Evolutionary conservation across 768 basidiomycete genomes (phyloP).

Genomic region (Leccinum imitatum): DNA sequence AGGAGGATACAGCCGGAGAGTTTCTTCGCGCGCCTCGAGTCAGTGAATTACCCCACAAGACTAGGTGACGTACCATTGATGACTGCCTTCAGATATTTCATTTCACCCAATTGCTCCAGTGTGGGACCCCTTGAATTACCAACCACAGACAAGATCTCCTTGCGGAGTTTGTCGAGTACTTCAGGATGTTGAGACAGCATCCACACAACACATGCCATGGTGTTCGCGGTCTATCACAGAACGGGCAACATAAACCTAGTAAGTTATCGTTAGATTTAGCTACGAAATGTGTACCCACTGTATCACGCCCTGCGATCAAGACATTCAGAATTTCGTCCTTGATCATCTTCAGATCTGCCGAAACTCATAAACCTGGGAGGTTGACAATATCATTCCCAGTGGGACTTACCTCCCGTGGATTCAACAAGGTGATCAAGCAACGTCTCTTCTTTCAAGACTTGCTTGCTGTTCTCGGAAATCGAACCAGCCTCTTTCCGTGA

Average conservation of each 20-base stretch:
- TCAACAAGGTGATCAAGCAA: not conserved
- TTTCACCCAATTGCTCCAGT: slow-evolving; percentile 31
- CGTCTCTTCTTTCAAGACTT: not conserved
- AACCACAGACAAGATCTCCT: slow-evolving; percentile 30
- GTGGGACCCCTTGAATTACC: slow-evolving; percentile 31
- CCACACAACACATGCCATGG: slow-evolving; percentile 31
- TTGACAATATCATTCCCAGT: not conserved
- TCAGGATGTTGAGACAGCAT: slow-evolving; percentile 31
- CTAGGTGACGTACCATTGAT: slow-evolving; percentile 30
- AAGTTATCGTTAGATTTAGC: not conserved
- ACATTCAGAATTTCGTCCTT: not conserved
- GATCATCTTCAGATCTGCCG: not conserved
- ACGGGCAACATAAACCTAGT: not conserved
- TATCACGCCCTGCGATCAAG: not conserved
- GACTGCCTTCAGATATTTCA: slow-evolving; percentile 43
- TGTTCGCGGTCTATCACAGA: slow-evolving; percentile 28
- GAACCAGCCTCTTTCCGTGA: slow-evolving; percentile 24
- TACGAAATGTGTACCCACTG: not conserved
- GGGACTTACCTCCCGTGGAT: not conserved
- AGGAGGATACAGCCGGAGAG: slow-evolving; percentile 30
- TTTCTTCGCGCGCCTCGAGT: slow-evolving; percentile 24
- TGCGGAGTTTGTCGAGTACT: slow-evolving; percentile 30
- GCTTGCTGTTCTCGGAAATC: slow-evolving; percentile 9
- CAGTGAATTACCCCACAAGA: not conserved
- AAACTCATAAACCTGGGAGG: not conserved